Evolutionary conservation across 352 stramenopile species (phyloP), one percentile per base, ranked within the genome.

Genomic region (Lagenidium sp.): DNA sequence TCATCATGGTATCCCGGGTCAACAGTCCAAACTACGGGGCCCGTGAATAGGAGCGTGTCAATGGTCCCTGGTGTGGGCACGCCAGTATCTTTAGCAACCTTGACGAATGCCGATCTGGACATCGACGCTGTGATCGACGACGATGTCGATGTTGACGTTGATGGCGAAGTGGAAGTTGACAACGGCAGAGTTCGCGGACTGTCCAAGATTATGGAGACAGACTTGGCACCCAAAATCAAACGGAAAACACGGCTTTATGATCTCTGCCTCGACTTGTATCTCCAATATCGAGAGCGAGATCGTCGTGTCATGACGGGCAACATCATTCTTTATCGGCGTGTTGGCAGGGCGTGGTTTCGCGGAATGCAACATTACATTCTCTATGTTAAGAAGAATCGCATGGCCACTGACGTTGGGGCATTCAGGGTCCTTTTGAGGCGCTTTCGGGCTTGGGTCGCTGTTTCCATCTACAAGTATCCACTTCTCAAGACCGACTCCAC

Each of bases 231-330:
- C 11, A 52, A 54, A 44, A 60, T 69, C 48, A 58, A 65, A 35
- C 55, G 55, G 43, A 69, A 65, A 42, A 60, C 50, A n/a, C 44
- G 46, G n/a, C 45, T 64, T 6, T 63, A 69, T 26, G 60, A 69
- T 15, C 52, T 65, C 10, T 64, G 60, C 44, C 44, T 69, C 10
- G 32, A 50, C 23, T 36, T 63, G 24, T 69, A 60, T 31, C 39
- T 69, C 36, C 47, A 48, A 11, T 69, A 51, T 36, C 50, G 55
- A 6, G 55, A 69, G 30, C 56, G 55, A 13, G 55, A 69, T 31
- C 55, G 52, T 6, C 56, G 53, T 6, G 29, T 24, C 10, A 58
- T 65, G 25, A 56, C 47, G 11, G 56, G 40, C 20, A 63, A 61
- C 36, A 40, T 56, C 20, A 53, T 69, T 28, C 10, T 50, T 15